Base-by-base conservation (phyloP, 805 yeast species). In the Hanseniaspora nectarophila region DNA sequence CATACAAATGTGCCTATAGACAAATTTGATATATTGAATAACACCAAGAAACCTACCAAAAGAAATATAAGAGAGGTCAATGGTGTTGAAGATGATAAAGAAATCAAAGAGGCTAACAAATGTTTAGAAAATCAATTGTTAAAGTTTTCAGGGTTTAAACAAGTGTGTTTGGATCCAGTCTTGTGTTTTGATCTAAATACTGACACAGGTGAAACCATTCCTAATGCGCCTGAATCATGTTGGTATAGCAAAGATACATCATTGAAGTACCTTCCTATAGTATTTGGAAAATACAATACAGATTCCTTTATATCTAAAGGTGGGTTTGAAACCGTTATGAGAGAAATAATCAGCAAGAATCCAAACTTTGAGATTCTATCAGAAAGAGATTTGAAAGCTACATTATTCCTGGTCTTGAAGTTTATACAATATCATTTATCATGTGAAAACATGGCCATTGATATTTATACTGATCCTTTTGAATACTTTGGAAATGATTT, bases 321-420 rank as follows among this genome's bases (percentile, higher is more conserved):
- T 20, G 53, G 53, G 0, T n/a, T 49, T 20, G 53, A 49, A 32
- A 16, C 29, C 21, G 38, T 49, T 15, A 26, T 49, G 31, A 16
- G 44, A 42, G 43, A 49, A 16, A 33, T 49, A 6, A 20, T 49
- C 7, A 34, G 28, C 9, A 15, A 18, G 8, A 49, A 49, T 21
- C 18, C 20, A 15, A 34, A 33, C 12, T 33, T 26, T 33, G 53
- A 49, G n/a, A 20, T 42, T 26, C 8, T 49, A 3, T 33, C 53
- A 5, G 53, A 49, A 33, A 40, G 53, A 28, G 53, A 49, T 5
- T 42, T 49, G 15, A 49, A 42, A 29, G 53, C 44, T 10, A 49
- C 53, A 4, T n/a, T 49, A 3, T 49, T 38, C 34, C 26, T 49
- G 28, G 46, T 49, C 13, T 28, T 49, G 24, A 49, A 49, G 20